Conservation (phyloP, 108 stramenopile genomes). For the Skeletonema marinoi region DNA sequence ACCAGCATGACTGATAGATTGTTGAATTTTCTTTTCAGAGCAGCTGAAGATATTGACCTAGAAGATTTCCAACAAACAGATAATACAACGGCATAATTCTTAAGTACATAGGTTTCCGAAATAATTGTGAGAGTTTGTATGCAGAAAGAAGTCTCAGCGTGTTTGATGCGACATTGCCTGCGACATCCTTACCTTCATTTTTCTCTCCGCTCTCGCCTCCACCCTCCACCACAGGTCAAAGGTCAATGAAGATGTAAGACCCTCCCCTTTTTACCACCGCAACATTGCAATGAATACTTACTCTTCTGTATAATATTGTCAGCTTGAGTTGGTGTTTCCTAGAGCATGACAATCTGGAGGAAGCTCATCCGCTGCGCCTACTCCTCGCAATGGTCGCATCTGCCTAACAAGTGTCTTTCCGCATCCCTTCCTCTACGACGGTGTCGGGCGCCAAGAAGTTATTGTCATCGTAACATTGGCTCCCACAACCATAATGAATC, state of each 20-base stretch:
- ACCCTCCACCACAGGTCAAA: too few relatives aligned
- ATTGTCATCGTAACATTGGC: background rate
- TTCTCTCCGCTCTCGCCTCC: too few relatives aligned
- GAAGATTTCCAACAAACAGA: background rate
- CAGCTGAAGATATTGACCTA: background rate
- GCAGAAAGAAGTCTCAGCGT: too few relatives aligned
- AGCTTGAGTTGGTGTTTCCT: too few relatives aligned
- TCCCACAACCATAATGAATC: background rate
- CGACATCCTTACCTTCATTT: too few relatives aligned
- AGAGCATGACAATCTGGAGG: background rate
- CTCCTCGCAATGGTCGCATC: background rate
- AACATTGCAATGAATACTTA: too few relatives aligned
- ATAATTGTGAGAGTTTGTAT: too few relatives aligned
- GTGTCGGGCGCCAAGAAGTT: background rate
- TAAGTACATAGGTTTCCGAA: too few relatives aligned
- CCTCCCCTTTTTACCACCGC: too few relatives aligned
- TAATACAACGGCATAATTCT: background rate
- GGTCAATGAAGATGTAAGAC: too few relatives aligned
- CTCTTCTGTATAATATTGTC: too few relatives aligned
- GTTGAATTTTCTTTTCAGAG: background rate
- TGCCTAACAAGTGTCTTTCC: background rate
- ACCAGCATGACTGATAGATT: background rate
- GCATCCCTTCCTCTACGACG: background rate
- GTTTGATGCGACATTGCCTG: too few relatives aligned
- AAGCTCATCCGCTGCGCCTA: background rate